Percentiles rank a stretch among this genome's conserved stretches.
These are phyloP conservation scores for Talaromyces sp. DNA, from an alignment of 2,329 filamentous ascomycete genomes.

Conservation along the genomic window DNA sequence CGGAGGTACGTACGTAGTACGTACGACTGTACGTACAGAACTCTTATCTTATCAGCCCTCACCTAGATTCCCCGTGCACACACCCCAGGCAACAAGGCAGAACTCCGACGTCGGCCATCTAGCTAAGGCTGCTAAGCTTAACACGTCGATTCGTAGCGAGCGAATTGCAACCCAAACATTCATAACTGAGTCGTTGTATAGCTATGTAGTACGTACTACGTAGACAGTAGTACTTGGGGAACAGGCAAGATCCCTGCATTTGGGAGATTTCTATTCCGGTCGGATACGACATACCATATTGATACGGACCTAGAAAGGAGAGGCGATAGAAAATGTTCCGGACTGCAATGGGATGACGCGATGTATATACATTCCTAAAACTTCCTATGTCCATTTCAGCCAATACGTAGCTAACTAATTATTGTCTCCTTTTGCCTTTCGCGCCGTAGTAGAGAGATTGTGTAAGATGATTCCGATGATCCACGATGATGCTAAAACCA, in stretches of 20 bases:
- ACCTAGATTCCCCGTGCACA: too few species aligned
- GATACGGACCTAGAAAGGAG: not conserved
- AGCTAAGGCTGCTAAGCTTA: not conserved
- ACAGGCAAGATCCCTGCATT: slow-evolving; percentile 6
- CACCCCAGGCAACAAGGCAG: not conserved
- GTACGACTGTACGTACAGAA: too few species aligned
- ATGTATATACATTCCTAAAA: not conserved
- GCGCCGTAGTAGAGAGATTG: not conserved
- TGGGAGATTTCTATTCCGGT: not conserved
- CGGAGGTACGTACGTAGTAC: too few species aligned
- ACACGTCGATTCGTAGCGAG: not conserved
- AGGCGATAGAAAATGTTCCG: not conserved
- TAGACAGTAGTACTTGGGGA: not conserved
- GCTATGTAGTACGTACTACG: not conserved
- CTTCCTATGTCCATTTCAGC: too few species aligned
- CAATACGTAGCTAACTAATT: not conserved
- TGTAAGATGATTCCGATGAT: not conserved
- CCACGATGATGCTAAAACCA: not conserved
- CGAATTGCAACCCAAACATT: slow-evolving; percentile 2
- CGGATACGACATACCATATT: not conserved
- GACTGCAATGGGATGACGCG: not conserved
- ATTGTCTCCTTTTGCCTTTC: not conserved
- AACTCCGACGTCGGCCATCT: not conserved
- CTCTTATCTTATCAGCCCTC: slow-evolving; percentile 16
- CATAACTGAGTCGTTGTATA: slow-evolving; percentile 1